Conservation (phyloP, 306 rosid species). For the Vigna angularis region DNA sequence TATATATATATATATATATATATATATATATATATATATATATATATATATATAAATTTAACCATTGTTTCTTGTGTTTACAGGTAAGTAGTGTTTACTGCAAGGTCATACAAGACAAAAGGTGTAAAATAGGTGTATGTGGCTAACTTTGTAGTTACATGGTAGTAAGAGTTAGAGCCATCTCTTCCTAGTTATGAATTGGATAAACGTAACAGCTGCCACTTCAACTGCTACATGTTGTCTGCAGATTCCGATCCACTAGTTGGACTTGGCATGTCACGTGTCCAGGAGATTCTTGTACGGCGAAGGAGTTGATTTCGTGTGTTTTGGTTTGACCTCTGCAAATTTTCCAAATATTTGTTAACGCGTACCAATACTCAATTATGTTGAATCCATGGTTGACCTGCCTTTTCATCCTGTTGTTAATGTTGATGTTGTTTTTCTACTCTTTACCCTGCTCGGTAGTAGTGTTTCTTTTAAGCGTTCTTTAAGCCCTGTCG, state of each 20-base stretch:
- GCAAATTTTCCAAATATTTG: too few relatives aligned
- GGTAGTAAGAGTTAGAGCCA: not conserved
- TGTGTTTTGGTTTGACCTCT: too few relatives aligned
- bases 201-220: not conserved
- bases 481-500: not conserved
- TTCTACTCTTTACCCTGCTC: not conserved
- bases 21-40: too few relatives aligned
- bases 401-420: not conserved
- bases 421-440: not conserved
- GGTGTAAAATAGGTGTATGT: not conserved
- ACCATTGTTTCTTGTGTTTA: constrained; percentile 20
- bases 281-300: not conserved
- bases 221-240: not conserved
- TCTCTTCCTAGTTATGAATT: not conserved
- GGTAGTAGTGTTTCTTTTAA: not conserved
- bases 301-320: not conserved
- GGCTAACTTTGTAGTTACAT: not conserved
- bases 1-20: too few relatives aligned
- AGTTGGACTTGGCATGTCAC: not conserved
- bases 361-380: too few relatives aligned
- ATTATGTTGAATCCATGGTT: not conserved
- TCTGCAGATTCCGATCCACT: not conserved
- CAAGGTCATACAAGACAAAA: not conserved
- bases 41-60: not conserved
- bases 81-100: constrained; percentile 19